A percentile compares a stretch with the other conserved stretches of the same genome.
Evolutionary conservation across 345 rosid species (phyloP).

Genomic region (Arabis hirsuta): DNA sequence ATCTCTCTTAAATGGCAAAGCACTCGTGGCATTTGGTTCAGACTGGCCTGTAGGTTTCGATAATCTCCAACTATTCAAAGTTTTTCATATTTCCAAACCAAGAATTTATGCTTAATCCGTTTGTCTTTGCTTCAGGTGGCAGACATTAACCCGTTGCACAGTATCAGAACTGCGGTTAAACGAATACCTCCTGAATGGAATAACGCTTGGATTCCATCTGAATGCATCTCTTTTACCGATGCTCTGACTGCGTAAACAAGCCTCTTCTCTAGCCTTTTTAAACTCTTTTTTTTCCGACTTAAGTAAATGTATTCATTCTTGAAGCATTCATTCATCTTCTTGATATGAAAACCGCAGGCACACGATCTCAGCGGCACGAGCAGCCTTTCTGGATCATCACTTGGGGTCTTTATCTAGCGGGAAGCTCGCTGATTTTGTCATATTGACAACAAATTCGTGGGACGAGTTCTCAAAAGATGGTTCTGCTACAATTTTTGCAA

Average conservation of each 20-base stretch:
- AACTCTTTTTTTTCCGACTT: not conserved
- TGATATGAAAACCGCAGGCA: slow-evolving; percentile 53
- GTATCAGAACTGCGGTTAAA: slow-evolving; percentile 74
- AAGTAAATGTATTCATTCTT: not conserved
- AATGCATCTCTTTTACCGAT: slow-evolving; percentile 65
- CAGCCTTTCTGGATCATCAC: slow-evolving; percentile 77
- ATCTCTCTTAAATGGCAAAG: slow-evolving; percentile 65
- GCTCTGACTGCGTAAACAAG: slow-evolving; percentile 72
- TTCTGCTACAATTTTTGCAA: slow-evolving; percentile 60
- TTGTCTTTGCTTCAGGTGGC: slow-evolving; percentile 55
- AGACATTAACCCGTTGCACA: slow-evolving; percentile 67
- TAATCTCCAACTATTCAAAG: not conserved
- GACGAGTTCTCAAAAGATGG: slow-evolving; percentile 58
- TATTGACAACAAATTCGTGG: slow-evolving; percentile 66
- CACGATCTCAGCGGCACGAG: slow-evolving; percentile 81
- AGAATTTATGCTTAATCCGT: not conserved
- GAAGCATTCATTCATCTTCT: slow-evolving; percentile 5
- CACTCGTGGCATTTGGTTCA: slow-evolving; percentile 79
- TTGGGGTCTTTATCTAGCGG: slow-evolving; percentile 76
- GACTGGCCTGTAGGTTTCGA: slow-evolving; percentile 91
- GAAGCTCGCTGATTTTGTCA: slow-evolving; percentile 84
- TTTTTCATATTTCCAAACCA: not conserved
- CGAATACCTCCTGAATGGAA: slow-evolving; percentile 76
- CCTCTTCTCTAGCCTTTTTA: slow-evolving; percentile 3
- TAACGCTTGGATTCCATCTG: slow-evolving; percentile 75